Conservation (phyloP, 1,284 basidiomycete species). For the Ustilago hordei region DNA sequence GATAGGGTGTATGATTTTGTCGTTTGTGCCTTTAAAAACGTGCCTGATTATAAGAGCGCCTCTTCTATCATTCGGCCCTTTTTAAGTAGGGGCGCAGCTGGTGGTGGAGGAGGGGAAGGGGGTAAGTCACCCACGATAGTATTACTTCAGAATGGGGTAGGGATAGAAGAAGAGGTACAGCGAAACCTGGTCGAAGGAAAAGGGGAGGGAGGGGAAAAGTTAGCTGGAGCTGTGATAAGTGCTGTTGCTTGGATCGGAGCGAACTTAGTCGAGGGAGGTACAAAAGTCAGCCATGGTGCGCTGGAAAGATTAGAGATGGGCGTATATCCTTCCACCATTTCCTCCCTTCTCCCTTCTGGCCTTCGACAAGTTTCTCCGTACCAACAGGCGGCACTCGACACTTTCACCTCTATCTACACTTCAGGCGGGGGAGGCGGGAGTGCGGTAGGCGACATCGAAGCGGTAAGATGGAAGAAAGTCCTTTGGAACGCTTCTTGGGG, state of each 20-base stretch:
- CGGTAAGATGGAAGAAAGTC: conserved; percentile 72
- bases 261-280: conserved; percentile 55
- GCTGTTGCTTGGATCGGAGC: conserved; percentile 72
- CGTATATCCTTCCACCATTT: conserved; percentile 49
- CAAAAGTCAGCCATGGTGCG: conserved; percentile 49
- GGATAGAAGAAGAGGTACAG: conserved; percentile 79
- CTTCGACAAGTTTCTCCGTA: conserved; percentile 3
- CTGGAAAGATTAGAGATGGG: conserved; percentile 70
- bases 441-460: conserved; percentile 71
- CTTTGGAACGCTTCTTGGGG: conserved; percentile 67
- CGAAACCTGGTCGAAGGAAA: conserved; percentile 71
- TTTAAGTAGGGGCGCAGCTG: conserved; percentile 63
- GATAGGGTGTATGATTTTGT: conserved; percentile 76
- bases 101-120: conserved; percentile 18
- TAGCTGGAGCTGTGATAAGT: conserved; percentile 60
- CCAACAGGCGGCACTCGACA: conserved; percentile 64
- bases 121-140: conserved; percentile 75
- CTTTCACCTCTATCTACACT: conserved; percentile 69
- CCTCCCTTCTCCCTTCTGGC: conserved; percentile 1
- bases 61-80: conserved; percentile 75
- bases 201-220: conserved; percentile 13
- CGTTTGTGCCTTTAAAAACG: conserved; percentile 78
- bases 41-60: conserved; percentile 78
- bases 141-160: conserved; percentile 81
- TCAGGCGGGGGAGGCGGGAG: conserved; percentile 70